Evolutionary conservation across 164 flowering plant genomes (phyloP).

Genomic region (Akebia trifoliata): DNA sequence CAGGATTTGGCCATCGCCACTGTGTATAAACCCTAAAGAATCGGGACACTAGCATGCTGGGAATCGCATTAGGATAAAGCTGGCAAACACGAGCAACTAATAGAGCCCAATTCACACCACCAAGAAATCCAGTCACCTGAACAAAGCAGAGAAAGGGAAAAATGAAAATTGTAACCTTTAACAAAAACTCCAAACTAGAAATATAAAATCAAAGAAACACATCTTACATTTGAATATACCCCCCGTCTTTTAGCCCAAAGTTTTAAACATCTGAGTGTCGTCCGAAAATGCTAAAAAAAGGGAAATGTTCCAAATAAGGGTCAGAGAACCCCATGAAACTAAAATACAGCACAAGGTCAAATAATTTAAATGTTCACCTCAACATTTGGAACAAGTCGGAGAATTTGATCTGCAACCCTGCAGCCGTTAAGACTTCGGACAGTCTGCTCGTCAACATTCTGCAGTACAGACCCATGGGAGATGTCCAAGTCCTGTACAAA

Average conservation of each 20-base stretch:
- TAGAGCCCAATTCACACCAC: slow-evolving; percentile 99
- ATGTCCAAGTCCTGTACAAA: slow-evolving; percentile 39
- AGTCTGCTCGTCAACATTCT: slow-evolving; percentile 41
- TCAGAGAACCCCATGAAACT: slow-evolving; percentile 36
- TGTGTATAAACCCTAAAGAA: slow-evolving; percentile 92
- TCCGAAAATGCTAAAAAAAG: slow-evolving; percentile 69
- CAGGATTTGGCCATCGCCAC: slow-evolving; percentile 99
- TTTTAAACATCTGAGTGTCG: slow-evolving; percentile 77
- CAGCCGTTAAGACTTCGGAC: slow-evolving; percentile 53
- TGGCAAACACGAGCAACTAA: slow-evolving; percentile 94
- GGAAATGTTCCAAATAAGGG: slow-evolving; percentile 8
- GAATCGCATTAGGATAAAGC: slow-evolving; percentile 89
- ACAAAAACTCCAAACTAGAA: not conserved
- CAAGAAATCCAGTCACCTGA: slow-evolving; percentile 97
- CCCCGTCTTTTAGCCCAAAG: slow-evolving; percentile 96
- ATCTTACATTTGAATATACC: slow-evolving; percentile 93
- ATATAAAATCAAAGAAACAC: not conserved
- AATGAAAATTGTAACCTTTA: not conserved
- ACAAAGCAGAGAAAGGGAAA: not conserved
- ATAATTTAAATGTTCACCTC: slow-evolving; percentile 20
- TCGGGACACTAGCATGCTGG: slow-evolving; percentile 89
- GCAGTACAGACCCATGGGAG: slow-evolving; percentile 37
- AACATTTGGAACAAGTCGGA: slow-evolving; percentile 43
- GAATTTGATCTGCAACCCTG: slow-evolving; percentile 50
- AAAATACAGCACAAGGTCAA: not conserved